Conservation (phyloP, 495 filamentous ascomycete species). For the Cladorrhinum samala region DNA sequence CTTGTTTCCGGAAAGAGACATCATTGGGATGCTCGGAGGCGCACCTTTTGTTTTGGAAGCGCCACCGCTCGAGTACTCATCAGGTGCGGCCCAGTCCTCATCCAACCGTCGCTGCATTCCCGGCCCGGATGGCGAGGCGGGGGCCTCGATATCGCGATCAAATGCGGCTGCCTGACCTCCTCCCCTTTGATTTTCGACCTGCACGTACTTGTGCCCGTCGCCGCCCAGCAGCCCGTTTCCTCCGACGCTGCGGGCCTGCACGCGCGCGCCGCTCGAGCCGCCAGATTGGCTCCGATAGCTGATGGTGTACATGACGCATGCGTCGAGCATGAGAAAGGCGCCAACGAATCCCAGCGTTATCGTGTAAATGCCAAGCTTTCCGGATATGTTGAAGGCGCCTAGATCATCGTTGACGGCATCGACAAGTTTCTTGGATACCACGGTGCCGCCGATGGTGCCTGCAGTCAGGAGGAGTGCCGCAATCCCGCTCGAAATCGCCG, state of each 20-base stretch:
- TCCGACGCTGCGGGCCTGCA: constrained; percentile 10
- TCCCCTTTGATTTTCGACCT: constrained; percentile 28
- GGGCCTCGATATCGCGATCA: background rate
- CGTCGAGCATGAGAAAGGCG: constrained; percentile 14
- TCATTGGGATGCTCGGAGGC: constrained; percentile 4
- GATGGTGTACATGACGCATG: constrained; percentile 13
- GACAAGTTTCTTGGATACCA: constrained; percentile 23
- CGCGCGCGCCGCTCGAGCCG: background rate
- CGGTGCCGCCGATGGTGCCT: constrained; percentile 21
- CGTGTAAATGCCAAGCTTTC: constrained; percentile 15
- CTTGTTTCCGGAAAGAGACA: constrained; percentile 9
- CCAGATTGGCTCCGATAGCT: background rate
- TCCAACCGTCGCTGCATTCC: constrained; percentile 11
- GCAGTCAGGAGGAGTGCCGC: constrained; percentile 26
- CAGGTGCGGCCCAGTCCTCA: constrained; percentile 19
- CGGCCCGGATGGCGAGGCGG: background rate
- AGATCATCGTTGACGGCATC: constrained; percentile 25
- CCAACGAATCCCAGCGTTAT: constrained; percentile 26
- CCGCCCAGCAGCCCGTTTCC: constrained; percentile 5
- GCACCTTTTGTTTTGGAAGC: background rate
- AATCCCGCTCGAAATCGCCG: constrained; percentile 18
- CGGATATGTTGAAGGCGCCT: constrained; percentile 18
- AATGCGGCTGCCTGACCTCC: background rate
- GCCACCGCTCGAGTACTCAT: constrained; percentile 15
- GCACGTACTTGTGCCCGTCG: constrained; percentile 28